These are phyloP conservation scores for Pneumocystis sp. DNA, from an alignment of 1,139 yeast genomes.

Conservation along the genomic window DNA sequence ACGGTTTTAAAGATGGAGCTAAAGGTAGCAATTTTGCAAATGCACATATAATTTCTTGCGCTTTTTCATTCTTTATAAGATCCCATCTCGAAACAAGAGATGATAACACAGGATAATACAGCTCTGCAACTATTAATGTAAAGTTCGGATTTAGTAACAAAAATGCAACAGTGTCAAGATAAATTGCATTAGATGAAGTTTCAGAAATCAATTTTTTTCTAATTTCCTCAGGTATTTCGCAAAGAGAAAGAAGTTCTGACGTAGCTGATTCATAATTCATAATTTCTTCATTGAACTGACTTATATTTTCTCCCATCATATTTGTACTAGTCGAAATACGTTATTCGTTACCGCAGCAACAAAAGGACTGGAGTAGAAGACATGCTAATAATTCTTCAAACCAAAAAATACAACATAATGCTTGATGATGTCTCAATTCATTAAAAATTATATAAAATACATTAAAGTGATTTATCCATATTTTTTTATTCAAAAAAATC, in stretches of 20 bases:
- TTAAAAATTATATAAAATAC: background rate
- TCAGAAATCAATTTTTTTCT: background rate
- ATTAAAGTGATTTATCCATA: background rate
- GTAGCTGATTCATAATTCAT: background rate
- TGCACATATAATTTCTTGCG: background rate
- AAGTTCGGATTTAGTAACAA: constrained; percentile 26
- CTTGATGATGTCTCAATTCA: background rate
- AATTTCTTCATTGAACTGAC: background rate
- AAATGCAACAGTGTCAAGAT: constrained; percentile 2
- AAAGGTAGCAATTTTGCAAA: background rate
- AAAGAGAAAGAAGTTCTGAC: background rate
- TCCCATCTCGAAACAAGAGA: background rate
- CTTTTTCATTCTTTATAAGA: background rate
- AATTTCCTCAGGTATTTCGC: background rate
- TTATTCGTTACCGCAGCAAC: background rate
- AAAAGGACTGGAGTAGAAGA: background rate
- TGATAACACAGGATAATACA: background rate
- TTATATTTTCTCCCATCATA: background rate
- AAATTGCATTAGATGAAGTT: background rate
- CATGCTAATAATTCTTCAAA: background rate
- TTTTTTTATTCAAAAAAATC: background rate
- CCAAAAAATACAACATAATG: background rate
- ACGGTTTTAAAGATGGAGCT: background rate
- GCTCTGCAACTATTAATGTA: constrained; percentile 26
- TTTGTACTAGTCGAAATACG: background rate